Percentiles rank a stretch among this genome's conserved stretches.
Conservation (phyloP, 1,284 basidiomycete genomes). For the Agaricales sp. region DNA sequence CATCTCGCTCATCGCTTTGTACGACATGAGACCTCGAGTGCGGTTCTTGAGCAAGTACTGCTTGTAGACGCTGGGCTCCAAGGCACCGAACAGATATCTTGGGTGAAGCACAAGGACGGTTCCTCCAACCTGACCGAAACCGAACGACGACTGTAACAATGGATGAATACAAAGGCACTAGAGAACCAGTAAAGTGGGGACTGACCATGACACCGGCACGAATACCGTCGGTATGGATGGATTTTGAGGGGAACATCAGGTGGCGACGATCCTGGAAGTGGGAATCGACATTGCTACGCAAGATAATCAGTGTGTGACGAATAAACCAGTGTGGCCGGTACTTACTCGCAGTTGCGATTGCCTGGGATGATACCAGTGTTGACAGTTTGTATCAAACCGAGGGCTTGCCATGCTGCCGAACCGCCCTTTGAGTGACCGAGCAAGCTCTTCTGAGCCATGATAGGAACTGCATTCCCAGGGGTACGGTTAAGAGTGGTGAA, state of each 20-base stretch:
- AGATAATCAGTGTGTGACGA: conserved; percentile 14
- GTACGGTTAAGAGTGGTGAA: conserved; percentile 84
- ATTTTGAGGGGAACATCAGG: conserved; percentile 95
- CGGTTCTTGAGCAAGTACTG: conserved; percentile 68
- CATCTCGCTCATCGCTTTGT: conserved; percentile 92
- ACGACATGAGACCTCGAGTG: conserved; percentile 64
- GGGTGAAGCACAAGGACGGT: conserved; percentile 86
- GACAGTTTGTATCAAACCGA: conserved; percentile 85
- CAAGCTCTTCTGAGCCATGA: conserved; percentile 95
- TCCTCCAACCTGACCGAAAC: conserved; percentile 98
- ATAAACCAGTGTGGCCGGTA: conserved; percentile 10
- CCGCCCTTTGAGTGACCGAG: conserved; percentile 96
- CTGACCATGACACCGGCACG: conserved; percentile 81
- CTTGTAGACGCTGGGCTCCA: conserved; percentile 68
- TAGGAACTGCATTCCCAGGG: conserved; percentile 89
- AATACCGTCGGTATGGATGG: conserved; percentile 89
- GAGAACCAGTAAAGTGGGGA: conserved; percentile 4
- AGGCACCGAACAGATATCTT: conserved; percentile 79
- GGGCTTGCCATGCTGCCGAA: conserved; percentile 96
- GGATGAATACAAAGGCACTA: conserved; percentile 12
- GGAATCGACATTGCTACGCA: conserved; percentile 78
- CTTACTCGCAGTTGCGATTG: conserved; percentile 90
- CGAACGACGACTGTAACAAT: conserved; percentile 75
- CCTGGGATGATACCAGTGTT: conserved; percentile 88
- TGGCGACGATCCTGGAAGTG: conserved; percentile 85